Evolutionary conservation across 78 protist genomes (phyloP), one percentile per base, ranked within the genome.

Genomic region (Dictyostelium capitatum): DNA sequence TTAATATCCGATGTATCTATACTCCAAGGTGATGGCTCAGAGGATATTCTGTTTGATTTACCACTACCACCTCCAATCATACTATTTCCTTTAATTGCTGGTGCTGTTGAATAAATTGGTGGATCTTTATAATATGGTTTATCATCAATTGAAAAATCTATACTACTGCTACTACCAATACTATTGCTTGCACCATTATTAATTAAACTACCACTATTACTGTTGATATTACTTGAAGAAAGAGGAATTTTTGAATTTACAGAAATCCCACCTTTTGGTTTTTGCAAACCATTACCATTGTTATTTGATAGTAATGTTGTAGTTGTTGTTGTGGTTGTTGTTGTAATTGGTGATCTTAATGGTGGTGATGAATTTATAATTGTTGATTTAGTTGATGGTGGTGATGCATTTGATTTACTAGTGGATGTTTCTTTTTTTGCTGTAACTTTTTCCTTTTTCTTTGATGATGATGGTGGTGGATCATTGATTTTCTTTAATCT

Each of bases 71-170:
- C 3, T 37, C 43, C n/a, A n/a, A 37, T 37, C 43, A 37, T 37
- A 37, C 2, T 37, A 37, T 37, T 37, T 37, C 43, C 43, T 10
- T 37, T 46, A 23, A 20, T 73, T 43, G 79, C n/a, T 37, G 79
- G 17, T 20, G 37, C 32, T 14, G 79, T 73, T 17, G 79, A 73
- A 47, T 37, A 77, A 77, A 77, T 77, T 2, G 82, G 82, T 51
- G 82, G 82, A 15, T 77, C 82, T 77, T 77, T 77, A 50, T 77
- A 77, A 77, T 77, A 77, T 30, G 82, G 82, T 50, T 77, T 77
- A 28, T 77, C 82, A 17, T 77, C 82, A 23, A 77, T 77, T 50
- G 82, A 50, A 77, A 62, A 77, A 77, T 46, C 50, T 30, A 67
- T 67, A 74, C 41, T 74, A 46, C n/a, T 73, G 47, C 50, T 74